Evolutionary conservation across 805 yeast species (phyloP).

Genomic region (Candida andamanensis): DNA sequence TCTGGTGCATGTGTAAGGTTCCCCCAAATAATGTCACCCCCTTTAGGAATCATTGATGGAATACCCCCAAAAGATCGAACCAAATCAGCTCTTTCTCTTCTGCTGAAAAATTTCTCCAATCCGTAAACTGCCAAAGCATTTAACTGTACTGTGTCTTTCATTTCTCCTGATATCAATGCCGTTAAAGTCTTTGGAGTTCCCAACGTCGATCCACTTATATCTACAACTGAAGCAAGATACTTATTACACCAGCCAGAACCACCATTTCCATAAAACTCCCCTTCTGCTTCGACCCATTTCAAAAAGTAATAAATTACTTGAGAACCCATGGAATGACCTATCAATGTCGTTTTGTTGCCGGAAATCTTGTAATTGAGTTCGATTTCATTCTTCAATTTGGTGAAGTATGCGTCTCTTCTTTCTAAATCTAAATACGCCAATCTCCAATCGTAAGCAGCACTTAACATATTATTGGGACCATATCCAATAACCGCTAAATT

Average conservation of each 20-base stretch:
- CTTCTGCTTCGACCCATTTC: conserved; percentile 95
- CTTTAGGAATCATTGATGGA: conserved; percentile 94
- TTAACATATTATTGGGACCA: conserved; percentile 82
- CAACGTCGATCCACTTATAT: conserved; percentile 82
- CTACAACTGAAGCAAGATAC: conserved; percentile 73
- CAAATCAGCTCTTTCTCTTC: conserved; percentile 84
- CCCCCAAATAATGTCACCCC: conserved; percentile 92
- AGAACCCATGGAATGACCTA: conserved; percentile 96
- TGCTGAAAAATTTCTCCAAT: conserved; percentile 85
- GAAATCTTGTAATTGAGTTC: conserved; percentile 52
- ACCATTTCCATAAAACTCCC: conserved; percentile 81
- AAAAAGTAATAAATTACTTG: conserved; percentile 83
- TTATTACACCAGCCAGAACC: conserved; percentile 85
- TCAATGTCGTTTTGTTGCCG: conserved; percentile 66
- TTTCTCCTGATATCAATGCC: conserved; percentile 92
- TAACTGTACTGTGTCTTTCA: conserved; percentile 94
- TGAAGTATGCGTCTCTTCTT: conserved; percentile 78
- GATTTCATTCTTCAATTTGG: conserved; percentile 66
- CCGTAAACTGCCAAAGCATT: conserved; percentile 93
- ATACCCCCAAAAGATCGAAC: conserved; percentile 87
- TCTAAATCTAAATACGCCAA: conserved; percentile 86
- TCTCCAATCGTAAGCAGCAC: conserved; percentile 97
- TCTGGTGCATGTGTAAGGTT: conserved; percentile 62
- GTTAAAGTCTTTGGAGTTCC: conserved; percentile 95
- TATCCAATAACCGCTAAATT: conserved; percentile 92